Evolutionary conservation across 1,139 yeast species (phyloP).

Genomic region (Trichomonascaceae sp.): DNA sequence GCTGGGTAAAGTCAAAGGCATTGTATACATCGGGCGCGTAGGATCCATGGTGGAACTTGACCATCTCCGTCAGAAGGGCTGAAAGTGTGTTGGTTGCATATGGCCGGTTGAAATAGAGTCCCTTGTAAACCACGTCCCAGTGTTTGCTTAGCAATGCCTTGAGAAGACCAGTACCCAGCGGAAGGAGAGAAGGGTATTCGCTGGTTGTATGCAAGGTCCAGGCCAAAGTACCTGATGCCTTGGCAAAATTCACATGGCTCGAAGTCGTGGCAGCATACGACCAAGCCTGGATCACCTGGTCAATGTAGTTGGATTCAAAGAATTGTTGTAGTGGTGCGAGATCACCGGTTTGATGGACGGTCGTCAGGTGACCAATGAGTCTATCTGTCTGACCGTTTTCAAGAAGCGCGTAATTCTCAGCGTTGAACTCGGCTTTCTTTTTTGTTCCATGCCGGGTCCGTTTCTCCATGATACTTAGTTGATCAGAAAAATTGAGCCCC

Average conservation of each 20-base stretch:
- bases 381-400: constrained; percentile 3
- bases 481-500: no score
- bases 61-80: constrained; percentile 39
- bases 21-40: constrained; percentile 46
- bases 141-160: constrained; percentile 40
- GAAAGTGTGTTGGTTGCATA: constrained; percentile 50
- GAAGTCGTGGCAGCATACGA: constrained; percentile 41
- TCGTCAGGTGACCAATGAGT: constrained; percentile 2
- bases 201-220: constrained; percentile 9
- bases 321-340: constrained; percentile 17
- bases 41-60: constrained; percentile 36
- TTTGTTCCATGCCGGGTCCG: not conserved
- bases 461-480: not conserved
- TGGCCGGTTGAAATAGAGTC: constrained; percentile 46
- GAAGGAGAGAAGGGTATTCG: constrained; percentile 9
- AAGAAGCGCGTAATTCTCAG: not conserved
- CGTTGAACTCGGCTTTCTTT: not conserved
- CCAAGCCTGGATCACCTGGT: constrained; percentile 41
- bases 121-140: constrained; percentile 54
- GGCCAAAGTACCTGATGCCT: constrained; percentile 10
- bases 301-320: constrained; percentile 19
- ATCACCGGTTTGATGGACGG: not conserved
- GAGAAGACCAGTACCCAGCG: constrained; percentile 30
- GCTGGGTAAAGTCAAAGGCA: constrained; percentile 52
- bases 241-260: constrained; percentile 9